Evolutionary conservation across 1,284 basidiomycete species (phyloP).

Genomic region (Ceratobasidium sp.): DNA sequence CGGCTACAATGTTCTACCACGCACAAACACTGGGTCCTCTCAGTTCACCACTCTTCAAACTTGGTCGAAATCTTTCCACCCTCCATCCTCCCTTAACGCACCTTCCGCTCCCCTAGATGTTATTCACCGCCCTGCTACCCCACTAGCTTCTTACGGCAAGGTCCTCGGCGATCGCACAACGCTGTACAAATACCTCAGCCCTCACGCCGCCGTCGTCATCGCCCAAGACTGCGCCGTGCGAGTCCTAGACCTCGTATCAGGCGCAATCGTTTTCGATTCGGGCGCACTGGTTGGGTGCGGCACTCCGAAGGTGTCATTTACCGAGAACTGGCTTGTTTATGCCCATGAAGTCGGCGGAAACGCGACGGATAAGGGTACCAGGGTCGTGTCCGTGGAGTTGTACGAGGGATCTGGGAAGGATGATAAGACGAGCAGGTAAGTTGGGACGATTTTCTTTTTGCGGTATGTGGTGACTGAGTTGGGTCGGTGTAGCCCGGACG

Average conservation of each 20-base stretch:
- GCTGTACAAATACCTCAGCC: conserved; percentile 95
- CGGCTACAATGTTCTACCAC: neutral
- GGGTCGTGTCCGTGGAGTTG: conserved; percentile 83
- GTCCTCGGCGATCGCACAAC: conserved; percentile 89
- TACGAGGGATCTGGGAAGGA: conserved; percentile 78
- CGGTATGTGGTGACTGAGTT: neutral
- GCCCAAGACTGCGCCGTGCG: conserved; percentile 70
- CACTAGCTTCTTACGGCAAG: conserved; percentile 81
- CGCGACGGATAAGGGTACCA: conserved; percentile 71
- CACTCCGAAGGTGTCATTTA: conserved; percentile 65
- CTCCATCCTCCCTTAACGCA: conserved; percentile 63
- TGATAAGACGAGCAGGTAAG: conserved; percentile 75
- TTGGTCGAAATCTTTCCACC: conserved; percentile 45
- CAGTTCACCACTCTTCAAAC: conserved; percentile 14
- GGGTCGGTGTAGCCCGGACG: conserved; percentile 66
- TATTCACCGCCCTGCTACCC: conserved; percentile 56
- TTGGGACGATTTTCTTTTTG: conserved; percentile 46
- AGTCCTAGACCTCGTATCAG: conserved; percentile 82
- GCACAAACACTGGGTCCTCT: neutral
- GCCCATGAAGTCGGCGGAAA: conserved; percentile 68
- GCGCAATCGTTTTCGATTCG: conserved; percentile 75
- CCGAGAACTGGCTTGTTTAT: conserved; percentile 96
- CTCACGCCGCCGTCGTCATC: conserved; percentile 77
- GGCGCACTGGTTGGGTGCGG: conserved; percentile 58
- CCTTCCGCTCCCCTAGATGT: conserved; percentile 58